Evolutionary conservation across 2,329 filamentous ascomycete genomes (phyloP).

Genomic region (Rugonectria rugulosa): DNA sequence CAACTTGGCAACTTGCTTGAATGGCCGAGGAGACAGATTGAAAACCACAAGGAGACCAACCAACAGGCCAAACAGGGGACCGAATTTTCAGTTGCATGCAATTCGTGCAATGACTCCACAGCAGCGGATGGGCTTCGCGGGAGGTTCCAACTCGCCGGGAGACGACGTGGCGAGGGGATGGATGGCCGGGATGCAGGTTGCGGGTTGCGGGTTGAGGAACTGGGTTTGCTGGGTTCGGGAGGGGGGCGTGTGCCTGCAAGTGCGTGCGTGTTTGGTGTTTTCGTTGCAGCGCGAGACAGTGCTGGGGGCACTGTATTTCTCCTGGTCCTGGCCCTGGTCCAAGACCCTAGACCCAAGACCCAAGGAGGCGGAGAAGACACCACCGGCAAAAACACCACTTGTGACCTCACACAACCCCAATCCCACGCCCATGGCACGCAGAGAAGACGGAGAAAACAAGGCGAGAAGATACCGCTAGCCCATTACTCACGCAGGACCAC

Average conservation of each 20-base stretch:
- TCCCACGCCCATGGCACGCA: no score
- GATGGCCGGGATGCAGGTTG: conserved; percentile 14
- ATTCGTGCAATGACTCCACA: conserved; percentile 7
- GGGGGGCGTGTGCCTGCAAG: background rate
- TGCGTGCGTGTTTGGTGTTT: background rate
- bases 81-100: background rate
- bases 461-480: no score
- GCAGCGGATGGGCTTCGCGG: conserved; percentile 12
- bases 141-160: conserved; percentile 22
- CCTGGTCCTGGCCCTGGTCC: no score
- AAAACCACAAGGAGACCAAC: background rate
- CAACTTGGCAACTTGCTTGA: no score
- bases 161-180: conserved; percentile 18
- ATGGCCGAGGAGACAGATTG: no score
- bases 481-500: no score
- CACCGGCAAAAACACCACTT: background rate
- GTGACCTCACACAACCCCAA: no score
- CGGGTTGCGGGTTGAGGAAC: conserved; percentile 18
- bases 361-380: no score
- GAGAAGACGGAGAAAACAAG: no score
- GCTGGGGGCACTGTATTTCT: background rate
- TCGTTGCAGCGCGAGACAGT: background rate
- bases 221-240: background rate
- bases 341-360: no score
- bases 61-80: background rate